phyloP scores from a whole-genome alignment of 2,329 filamentous ascomycete genomes.

The Epichloe hybrida region DNA sequence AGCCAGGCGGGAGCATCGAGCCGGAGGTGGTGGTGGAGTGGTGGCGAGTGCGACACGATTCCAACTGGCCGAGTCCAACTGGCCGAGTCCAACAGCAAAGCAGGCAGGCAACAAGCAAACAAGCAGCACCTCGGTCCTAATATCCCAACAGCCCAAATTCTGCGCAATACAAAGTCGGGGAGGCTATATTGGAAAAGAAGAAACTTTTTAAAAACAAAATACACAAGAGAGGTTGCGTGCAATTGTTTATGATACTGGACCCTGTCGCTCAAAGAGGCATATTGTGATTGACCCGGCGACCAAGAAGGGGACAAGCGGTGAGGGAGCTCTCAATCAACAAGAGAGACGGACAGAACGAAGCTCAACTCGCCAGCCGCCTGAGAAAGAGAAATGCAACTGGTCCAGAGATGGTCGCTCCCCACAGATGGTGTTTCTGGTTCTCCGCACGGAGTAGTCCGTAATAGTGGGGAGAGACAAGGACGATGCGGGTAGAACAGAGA shows the following conservation, averaged over 20 bases:
- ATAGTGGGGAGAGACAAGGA: not conserved
- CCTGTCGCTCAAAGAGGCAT: not conserved
- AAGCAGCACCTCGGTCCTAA: not conserved
- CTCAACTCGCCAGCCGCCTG: not conserved
- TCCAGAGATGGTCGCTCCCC: not conserved
- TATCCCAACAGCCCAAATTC: not conserved
- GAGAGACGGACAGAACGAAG: not conserved
- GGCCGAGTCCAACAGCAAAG: not conserved
- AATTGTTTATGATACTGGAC: constrained; percentile 3
- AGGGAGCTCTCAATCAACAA: not conserved
- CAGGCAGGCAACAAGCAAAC: not conserved
- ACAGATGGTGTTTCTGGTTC: not conserved
- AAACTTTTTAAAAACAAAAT: not conserved
- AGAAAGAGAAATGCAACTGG: not conserved
- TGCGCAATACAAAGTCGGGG: not conserved
- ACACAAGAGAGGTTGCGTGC: not conserved
- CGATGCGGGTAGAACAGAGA: too few species aligned
- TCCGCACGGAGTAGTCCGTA: not conserved
- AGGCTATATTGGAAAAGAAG: not conserved
- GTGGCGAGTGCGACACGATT: not conserved
- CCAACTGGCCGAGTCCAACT: not conserved
- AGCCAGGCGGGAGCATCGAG: not conserved
- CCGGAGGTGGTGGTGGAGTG: constrained; percentile 1
- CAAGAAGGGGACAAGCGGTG: constrained; percentile 4
- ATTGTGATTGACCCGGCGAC: constrained; percentile 3